Conservation (phyloP, 805 yeast species). For the Candida hispaniensis region DNA sequence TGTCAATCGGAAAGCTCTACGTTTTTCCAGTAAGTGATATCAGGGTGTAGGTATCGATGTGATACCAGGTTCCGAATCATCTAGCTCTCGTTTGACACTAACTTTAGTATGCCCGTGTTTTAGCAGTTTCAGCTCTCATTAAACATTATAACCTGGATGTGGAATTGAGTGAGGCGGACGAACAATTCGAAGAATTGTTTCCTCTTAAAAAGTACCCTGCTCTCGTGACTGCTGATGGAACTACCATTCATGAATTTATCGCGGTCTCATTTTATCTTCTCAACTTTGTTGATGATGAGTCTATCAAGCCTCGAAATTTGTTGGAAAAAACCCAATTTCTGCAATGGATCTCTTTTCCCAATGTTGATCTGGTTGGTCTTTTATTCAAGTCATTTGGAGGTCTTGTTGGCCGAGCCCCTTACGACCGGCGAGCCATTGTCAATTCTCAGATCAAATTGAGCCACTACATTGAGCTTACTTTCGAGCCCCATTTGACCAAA, state of each 20-base stretch:
- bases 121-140: conserved; percentile 27
- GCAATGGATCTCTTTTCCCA: conserved; percentile 43
- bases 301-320: conserved; percentile 11
- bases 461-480: conserved; percentile 32
- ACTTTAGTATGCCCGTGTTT: conserved; percentile 19
- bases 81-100: too few relatives aligned
- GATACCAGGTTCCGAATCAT: too few relatives aligned
- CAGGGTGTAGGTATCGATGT: too few relatives aligned
- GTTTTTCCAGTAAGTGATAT: too few relatives aligned
- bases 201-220: conserved; percentile 52
- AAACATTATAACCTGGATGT: conserved; percentile 51
- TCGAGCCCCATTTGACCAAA: conserved; percentile 33
- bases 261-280: conserved; percentile 45
- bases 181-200: conserved; percentile 39
- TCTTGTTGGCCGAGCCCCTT: conserved; percentile 54
- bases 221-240: conserved; percentile 55
- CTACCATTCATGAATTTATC: conserved; percentile 49
- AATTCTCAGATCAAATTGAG: conserved; percentile 34
- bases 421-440: conserved; percentile 63
- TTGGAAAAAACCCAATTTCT: conserved; percentile 11
- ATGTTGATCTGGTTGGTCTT: conserved; percentile 48
- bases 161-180: conserved; percentile 34
- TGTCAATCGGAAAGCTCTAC: conserved; percentile 15
- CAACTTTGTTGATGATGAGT: conserved; percentile 14
- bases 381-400: conserved; percentile 46